These are phyloP conservation scores for Lycium ferocissimum DNA, from an alignment of 257 asterid genomes.

Conservation along the genomic window DNA sequence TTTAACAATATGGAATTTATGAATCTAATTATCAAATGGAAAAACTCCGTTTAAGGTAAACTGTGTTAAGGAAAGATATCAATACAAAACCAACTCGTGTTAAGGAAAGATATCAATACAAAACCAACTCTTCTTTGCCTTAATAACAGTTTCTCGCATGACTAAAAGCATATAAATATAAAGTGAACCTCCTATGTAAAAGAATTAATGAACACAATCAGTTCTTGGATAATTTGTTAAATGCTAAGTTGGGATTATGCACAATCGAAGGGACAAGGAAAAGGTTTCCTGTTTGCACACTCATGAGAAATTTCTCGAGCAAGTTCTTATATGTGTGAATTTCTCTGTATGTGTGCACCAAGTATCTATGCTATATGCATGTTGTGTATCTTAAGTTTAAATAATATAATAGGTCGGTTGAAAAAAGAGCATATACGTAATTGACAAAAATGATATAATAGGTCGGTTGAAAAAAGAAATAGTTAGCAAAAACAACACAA, in stretches of 20 bases:
- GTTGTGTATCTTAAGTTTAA: background rate
- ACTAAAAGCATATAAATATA: background rate
- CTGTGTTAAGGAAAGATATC: background rate
- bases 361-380: background rate
- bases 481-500: background rate
- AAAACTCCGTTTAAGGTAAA: background rate
- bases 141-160: background rate
- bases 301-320: background rate
- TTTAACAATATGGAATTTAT: background rate
- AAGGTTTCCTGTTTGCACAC: background rate
- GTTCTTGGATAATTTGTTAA: conserved; percentile 1
- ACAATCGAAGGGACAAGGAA: background rate
- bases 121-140: background rate
- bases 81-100: no score
- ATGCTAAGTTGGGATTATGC: background rate
- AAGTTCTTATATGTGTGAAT: background rate
- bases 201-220: background rate
- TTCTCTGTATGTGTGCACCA: background rate
- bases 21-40: background rate
- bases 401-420: background rate
- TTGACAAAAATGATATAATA: background rate
- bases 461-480: background rate
- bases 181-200: background rate
- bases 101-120: no score
- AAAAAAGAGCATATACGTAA: background rate